These are phyloP conservation scores for Apiospora arundinis DNA, from an alignment of 2,329 filamentous ascomycete genomes.

Conservation along the genomic window DNA sequence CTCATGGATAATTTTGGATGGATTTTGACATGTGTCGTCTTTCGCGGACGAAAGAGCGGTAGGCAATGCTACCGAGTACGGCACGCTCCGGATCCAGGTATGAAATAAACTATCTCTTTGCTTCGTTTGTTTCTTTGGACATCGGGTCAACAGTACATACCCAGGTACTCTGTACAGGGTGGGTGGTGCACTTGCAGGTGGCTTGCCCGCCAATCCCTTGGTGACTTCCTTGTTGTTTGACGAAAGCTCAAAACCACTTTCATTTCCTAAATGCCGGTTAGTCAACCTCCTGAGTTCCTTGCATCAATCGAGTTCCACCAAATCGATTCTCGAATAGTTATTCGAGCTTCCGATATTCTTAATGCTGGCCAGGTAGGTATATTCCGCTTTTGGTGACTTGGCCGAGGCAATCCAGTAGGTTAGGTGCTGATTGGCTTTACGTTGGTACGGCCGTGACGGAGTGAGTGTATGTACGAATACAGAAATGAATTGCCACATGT, in stretches of 20 bases:
- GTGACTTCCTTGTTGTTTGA: too few species aligned
- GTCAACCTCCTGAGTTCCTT: too few species aligned
- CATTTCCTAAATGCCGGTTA: too few species aligned
- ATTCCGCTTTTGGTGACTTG: neutral
- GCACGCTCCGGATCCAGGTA: neutral
- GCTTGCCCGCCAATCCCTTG: too few species aligned
- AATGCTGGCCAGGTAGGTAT: neutral
- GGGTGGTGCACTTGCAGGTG: too few species aligned
- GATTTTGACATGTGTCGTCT: too few species aligned
- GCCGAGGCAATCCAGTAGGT: neutral
- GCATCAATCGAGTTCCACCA: neutral
- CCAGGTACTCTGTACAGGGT: too few species aligned
- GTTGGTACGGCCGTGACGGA: neutral
- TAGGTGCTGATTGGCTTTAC: neutral
- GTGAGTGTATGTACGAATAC: neutral
- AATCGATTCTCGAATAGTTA: neutral
- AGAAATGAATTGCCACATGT: too few species aligned
- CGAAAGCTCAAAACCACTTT: neutral
- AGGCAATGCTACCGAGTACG: neutral
- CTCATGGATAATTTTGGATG: neutral
- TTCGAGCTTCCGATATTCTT: neutral
- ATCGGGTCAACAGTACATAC: neutral
- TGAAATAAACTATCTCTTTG: neutral
- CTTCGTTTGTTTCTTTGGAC: neutral
- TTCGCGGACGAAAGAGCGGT: too few species aligned